Base-by-base conservation (phyloP, 331 rosid species). In the Stylosanthes scabra region DNA sequence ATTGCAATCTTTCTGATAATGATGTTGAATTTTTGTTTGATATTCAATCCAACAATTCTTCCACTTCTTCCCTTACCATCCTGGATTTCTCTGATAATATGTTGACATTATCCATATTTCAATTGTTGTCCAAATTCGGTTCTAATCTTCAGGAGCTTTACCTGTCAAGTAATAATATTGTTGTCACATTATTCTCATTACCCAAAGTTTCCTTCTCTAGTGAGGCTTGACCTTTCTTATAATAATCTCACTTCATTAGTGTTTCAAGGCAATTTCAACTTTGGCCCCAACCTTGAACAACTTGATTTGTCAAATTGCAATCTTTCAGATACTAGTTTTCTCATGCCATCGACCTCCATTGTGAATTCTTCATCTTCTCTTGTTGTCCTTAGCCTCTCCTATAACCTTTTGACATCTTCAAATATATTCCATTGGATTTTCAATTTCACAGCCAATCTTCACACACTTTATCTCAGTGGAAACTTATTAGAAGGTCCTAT, bases 381-480 rank as follows among this genome's bases (percentile, higher is more conserved):
- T 10, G 9, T 7, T 52, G 0, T 0, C 2, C 47, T 83, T 14
- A 7, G 27, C 11, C 69, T 77, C 3, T 52, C 47, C 20, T 0
- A 0, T 0, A 55, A 68, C 45, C 0, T 31, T 2, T 7, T 82
- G 9, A 29, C 16, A 0, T 25, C 59, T 4, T 58, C 50, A 2
- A 3, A 10, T 2, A 6, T 52, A 56, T 52, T 63, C 2, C 15
- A 62, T 0, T 69, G 59, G 78, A 0, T 78, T 14, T 57, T 31
- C 13, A 82, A 70, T 12, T 14, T 34, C 9, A 59, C 79, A 8
- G 13, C 6, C 11, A 69, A 13, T 41, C 62, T 82, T 63, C 28
- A 7, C 14, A 34, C 0, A 0, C 78, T 82, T 45, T 0, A 0
- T 2, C 66, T 82, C 3, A 0, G 0, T 2, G 0, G 0, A 0